These are phyloP conservation scores for Leucoagaricus sp. DNA, from an alignment of 1,284 basidiomycete genomes.

Conservation along the genomic window DNA sequence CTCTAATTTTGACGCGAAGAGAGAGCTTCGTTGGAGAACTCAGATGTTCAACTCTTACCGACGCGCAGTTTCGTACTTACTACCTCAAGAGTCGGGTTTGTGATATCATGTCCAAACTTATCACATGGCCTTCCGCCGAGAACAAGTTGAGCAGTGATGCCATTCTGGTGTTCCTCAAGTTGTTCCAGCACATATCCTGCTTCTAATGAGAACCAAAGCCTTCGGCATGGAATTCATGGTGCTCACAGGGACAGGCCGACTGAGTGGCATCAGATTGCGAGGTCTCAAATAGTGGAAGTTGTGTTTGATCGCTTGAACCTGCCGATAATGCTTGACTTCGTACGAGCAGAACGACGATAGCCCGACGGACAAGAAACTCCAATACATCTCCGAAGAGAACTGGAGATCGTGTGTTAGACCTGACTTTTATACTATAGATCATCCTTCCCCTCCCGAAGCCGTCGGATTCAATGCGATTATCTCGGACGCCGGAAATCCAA, in stretches of 20 bases:
- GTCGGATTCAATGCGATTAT: no score
- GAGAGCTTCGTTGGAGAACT: constrained; percentile 34
- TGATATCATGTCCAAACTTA: constrained; percentile 71
- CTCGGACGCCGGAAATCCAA: no score
- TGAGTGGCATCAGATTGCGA: neutral
- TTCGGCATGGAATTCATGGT: neutral
- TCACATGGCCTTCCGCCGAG: constrained; percentile 67
- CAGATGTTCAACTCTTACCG: constrained; percentile 37
- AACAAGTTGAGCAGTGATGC: constrained; percentile 56
- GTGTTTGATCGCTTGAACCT: neutral
- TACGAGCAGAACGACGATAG: no score
- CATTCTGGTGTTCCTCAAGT: constrained; percentile 44
- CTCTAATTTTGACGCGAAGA: constrained; percentile 80
- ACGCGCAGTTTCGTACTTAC: constrained; percentile 44
- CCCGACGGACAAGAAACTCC: neutral
- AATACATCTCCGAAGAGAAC: neutral
- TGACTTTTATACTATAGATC: constrained; percentile 4
- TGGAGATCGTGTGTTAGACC: no score
- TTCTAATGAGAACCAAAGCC: neutral
- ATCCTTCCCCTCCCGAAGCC: no score
- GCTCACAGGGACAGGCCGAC: constrained; percentile 26
- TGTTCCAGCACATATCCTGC: constrained; percentile 49
- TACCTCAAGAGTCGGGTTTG: constrained; percentile 55
- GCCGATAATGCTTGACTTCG: neutral
- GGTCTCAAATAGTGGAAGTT: neutral